A percentile compares a stretch with the other conserved stretches of the same genome.
phyloP scores from a whole-genome alignment of 495 filamentous ascomycete genomes.

The Diplogelasinospora grovesii region DNA sequence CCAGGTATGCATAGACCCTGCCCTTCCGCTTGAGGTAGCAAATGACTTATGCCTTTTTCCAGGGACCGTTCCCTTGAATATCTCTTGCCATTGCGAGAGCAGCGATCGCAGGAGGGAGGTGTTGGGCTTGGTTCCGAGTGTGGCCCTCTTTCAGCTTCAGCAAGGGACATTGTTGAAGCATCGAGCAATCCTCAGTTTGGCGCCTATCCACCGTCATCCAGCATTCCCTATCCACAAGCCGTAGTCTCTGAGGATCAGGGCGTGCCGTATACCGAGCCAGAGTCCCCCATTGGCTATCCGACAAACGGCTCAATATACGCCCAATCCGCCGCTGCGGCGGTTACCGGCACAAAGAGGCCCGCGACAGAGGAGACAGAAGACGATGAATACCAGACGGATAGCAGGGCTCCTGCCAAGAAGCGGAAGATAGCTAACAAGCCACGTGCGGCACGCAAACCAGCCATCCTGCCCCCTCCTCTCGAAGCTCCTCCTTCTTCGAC shows the following conservation, averaged over 20 bases:
- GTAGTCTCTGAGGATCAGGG: background rate
- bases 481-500: too few species aligned
- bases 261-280: constrained; percentile 4
- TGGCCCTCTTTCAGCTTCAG: too few species aligned
- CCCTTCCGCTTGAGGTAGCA: too few species aligned
- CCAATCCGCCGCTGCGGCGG: constrained; percentile 17
- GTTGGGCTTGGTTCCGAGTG: too few species aligned
- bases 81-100: too few species aligned
- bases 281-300: constrained; percentile 2
- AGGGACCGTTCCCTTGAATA: too few species aligned
- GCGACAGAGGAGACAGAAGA: constrained; percentile 3
- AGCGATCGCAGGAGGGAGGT: too few species aligned
- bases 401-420: constrained; percentile 4
- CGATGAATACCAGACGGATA: background rate
- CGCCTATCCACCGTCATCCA: constrained; percentile 1
- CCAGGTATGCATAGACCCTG: constrained; percentile 11
- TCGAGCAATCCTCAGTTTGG: background rate
- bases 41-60: too few species aligned
- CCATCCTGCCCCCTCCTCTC: too few species aligned
- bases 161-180: constrained; percentile 2
- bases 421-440: constrained; percentile 10
- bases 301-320: constrained; percentile 15
- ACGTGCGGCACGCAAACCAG: constrained; percentile 14
- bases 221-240: background rate
- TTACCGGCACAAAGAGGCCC: constrained; percentile 11